These are phyloP conservation scores for Byssothecium circinans DNA, from an alignment of 2,329 filamentous ascomycete species.

Conservation along the genomic window DNA sequence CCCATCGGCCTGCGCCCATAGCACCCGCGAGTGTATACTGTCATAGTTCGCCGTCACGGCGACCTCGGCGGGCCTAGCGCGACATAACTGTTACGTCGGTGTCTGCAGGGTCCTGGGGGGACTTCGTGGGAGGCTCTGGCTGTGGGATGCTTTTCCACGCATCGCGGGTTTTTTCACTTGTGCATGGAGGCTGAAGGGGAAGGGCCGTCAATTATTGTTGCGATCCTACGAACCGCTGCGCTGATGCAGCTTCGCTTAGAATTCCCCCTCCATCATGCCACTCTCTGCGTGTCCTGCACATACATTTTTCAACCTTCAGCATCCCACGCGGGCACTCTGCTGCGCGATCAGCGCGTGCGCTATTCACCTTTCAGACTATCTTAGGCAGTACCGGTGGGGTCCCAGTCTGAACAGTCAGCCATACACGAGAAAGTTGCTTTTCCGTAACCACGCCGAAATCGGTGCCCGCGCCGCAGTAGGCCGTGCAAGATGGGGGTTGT, in stretches of 20 bases:
- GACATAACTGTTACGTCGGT: slow-evolving; percentile 23
- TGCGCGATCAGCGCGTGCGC: too few species aligned
- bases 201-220: not conserved
- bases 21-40: slow-evolving; percentile 18
- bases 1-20: slow-evolving; percentile 24
- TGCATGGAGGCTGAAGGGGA: not conserved
- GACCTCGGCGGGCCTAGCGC: slow-evolving; percentile 20
- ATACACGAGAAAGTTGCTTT: not conserved
- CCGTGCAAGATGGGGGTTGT: slow-evolving; percentile 3
- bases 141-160: not conserved
- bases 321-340: not conserved
- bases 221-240: not conserved
- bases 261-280: not conserved
- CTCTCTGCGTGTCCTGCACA: too few species aligned
- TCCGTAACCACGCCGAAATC: not conserved
- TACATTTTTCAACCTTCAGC: not conserved
- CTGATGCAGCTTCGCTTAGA: not conserved
- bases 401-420: slow-evolving; percentile 44
- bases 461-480: not conserved
- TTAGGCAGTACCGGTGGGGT: slow-evolving; percentile 49
- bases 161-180: not conserved
- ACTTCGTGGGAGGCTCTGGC: not conserved
- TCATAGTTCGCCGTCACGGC: slow-evolving; percentile 33
- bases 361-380: too few species aligned
- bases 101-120: slow-evolving; percentile 10